These are phyloP conservation scores for Hortiboletus flavorubellus DNA, from an alignment of 768 basidiomycete species.

Conservation along the genomic window DNA sequence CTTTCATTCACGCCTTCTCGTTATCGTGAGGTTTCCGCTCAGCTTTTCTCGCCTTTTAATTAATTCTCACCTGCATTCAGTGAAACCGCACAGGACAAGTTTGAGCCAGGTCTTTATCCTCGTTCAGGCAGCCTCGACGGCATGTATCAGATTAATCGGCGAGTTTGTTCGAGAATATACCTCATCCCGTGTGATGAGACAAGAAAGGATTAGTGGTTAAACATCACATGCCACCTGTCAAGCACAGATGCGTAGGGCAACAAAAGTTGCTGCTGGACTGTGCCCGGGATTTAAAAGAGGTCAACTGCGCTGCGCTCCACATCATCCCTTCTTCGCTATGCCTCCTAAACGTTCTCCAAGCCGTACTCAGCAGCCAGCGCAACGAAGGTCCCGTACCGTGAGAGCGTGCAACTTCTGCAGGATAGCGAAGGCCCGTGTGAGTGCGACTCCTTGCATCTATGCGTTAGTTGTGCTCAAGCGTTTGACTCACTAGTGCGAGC, in stretches of 20 bases:
- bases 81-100: conserved; percentile 9
- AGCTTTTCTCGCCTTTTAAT: conserved; percentile 23
- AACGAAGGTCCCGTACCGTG: conserved; percentile 12
- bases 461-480: conserved; percentile 1
- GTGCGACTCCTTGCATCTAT: background rate
- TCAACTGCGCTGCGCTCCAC: background rate
- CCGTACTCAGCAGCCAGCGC: conserved; percentile 6
- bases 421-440: conserved; percentile 17
- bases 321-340: conserved; percentile 18
- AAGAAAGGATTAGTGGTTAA: conserved; percentile 2
- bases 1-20: conserved; percentile 31
- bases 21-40: conserved; percentile 30
- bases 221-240: conserved; percentile 6
- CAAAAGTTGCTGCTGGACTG: conserved; percentile 3
- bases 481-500: conserved; percentile 14
- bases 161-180: conserved; percentile 5
- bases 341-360: conserved; percentile 3
- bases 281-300: conserved; percentile 20
- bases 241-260: conserved; percentile 9
- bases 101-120: conserved; percentile 12
- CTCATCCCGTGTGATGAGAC: conserved; percentile 8
- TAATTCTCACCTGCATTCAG: conserved; percentile 24
- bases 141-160: conserved; percentile 15
- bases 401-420: conserved; percentile 22
- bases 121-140: conserved; percentile 8